Evolutionary conservation across 2,329 filamentous ascomycete species (phyloP), one percentile per base, ranked within the genome.

Genomic region (Penicillium corylophilum): DNA sequence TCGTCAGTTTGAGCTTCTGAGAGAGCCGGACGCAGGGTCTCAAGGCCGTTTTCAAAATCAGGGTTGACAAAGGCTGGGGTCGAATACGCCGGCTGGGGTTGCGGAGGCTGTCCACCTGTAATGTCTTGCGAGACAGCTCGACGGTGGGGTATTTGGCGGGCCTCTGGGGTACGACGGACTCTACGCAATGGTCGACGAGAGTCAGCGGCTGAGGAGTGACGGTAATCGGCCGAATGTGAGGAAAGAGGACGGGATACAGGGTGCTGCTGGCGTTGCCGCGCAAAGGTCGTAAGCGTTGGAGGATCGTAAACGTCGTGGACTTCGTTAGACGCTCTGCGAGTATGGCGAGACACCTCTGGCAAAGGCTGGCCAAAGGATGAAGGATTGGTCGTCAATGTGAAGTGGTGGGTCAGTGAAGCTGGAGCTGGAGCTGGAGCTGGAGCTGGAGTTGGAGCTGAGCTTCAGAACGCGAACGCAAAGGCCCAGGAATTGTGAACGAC

Each of bases 161-260:
- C 71, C 57, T 81, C 77, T 58, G 80, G 67, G 56, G 75, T 74
- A 22, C 80, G 77, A 13, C 79, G 80, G 43, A 63, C 60, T 62
- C 82, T 77, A 59, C 82, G 77, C 53, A 84, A 71, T 44, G 75
- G 77, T 64, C 75, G 76, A 22, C 72, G 69, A 63, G 79, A 81
- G 51, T 75, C 79, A 22, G 79, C 77, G 24, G 78, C 79, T 59
- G 77, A 82, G 23, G 79, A 78, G 16, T 78, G 76, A 60, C 76
- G 77, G 59, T 76, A 77, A 46, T 63, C 54, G 33, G 54, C 54
- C 40, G 60, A 79, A 42, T 76, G 78, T 29, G 75, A 74, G 60
- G 76, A 74, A 62, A 76, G 78, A 62, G 69, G 62, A 57, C 63
- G 56, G 50, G 56, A 61, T 61, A 64, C 63, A 63, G 67, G 55